Base-by-base conservation (phyloP, 345 rosid genomes). In the Euphorbia lathyris region DNA sequence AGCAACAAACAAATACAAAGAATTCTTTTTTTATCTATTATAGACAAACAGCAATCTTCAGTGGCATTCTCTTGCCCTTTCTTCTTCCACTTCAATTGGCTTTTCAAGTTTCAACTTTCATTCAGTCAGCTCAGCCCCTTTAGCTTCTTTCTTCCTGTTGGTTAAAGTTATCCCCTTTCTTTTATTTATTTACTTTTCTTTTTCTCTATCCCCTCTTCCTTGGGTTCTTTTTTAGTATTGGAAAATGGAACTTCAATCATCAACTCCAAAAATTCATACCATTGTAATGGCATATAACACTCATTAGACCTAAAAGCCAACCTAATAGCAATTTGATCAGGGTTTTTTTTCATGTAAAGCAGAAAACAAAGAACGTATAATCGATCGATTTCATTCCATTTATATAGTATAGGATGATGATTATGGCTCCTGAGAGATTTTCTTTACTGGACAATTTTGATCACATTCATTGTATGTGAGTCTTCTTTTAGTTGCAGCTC, bases 401-500 rank as follows among this genome's bases (percentile, higher is more conserved):
- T 47, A 25, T 27, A 56, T 20, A 22, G 20, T 23, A 29, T 26
- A n/a, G n/a, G n/a, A 42, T 13, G 20, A 7, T 66, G 65, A 71
- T 71, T 77, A 72, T 48, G 71, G 81, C 72, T 70, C 73, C 69
- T 70, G 76, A 72, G 74, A 73, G 38, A 68, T 75, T 81, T 81
- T 90, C 87, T 77, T 87, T 63, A 50, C 38, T 10, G 79, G 71
- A 66, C 70, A 71, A 75, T 68, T 72, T 66, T 76, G 78, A 70
- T 80, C 86, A 58, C 66, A 66, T 63, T 53, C 81, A 67, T 72
- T 82, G 81, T 85, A 90, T 59, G 86, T 72, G 64, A 90, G 85
- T 42, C 86, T 84, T 62, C 90, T 85, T 77, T 86, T 90, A 65
- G 75, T 72, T 9, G 88, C 86, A 65, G 76, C 76, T 60, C 84